Conservation (phyloP, 345 rosid genomes). For the Eutrema yunnanense region DNA sequence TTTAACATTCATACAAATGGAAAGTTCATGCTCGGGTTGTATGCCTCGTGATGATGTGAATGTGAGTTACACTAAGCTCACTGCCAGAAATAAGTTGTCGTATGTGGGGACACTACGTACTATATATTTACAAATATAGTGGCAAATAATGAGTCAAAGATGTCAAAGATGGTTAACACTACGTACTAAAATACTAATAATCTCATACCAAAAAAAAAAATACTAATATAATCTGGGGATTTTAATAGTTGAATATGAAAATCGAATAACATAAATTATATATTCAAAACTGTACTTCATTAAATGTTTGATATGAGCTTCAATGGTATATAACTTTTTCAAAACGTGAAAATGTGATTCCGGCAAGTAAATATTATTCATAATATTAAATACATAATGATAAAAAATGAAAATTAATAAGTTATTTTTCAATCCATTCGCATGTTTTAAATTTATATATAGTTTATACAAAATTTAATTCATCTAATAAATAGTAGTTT, state of each 20-base stretch:
- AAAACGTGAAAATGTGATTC: too few relatives aligned
- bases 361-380: too few relatives aligned
- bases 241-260: background rate
- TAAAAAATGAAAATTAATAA: too few relatives aligned
- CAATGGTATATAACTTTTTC: too few relatives aligned
- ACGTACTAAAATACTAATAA: background rate
- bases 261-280: background rate
- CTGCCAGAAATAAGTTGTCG: background rate
- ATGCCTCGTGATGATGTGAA: background rate
- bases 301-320: background rate
- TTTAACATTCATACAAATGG: background rate
- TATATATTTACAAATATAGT: background rate
- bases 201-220: background rate
- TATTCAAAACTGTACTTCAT: background rate
- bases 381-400: too few relatives aligned
- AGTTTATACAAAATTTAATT: too few relatives aligned
- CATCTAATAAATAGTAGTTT: too few relatives aligned
- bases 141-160: background rate
- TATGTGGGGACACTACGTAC: background rate
- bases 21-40: background rate
- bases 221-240: background rate
- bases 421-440: too few relatives aligned
- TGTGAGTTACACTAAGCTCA: background rate
- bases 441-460: too few relatives aligned
- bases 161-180: background rate